Evolutionary conservation across 2,329 filamentous ascomycete genomes (phyloP).

Genomic region (Phialemoniopsis sp.): DNA sequence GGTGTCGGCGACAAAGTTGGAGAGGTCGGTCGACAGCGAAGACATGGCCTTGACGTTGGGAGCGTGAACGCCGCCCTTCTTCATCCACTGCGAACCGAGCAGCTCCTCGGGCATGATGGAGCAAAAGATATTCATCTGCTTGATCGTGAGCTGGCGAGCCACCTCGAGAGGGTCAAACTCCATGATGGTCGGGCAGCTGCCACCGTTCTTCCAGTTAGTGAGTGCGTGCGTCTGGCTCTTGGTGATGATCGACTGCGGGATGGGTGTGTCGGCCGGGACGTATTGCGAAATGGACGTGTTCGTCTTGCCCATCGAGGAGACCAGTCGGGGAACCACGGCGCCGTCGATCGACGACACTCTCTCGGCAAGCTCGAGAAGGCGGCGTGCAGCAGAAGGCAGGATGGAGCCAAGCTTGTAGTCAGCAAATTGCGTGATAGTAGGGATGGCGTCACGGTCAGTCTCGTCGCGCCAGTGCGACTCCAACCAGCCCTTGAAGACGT

Average conservation of each 20-base stretch:
- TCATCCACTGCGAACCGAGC: conserved; percentile 89
- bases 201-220: conserved; percentile 66
- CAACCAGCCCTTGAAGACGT: conserved; percentile 95
- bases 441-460: conserved; percentile 71
- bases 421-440: conserved; percentile 76
- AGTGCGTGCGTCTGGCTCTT: conserved; percentile 74
- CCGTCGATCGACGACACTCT: conserved; percentile 70
- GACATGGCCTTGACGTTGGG: conserved; percentile 95
- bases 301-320: conserved; percentile 85
- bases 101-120: conserved; percentile 90
- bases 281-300: conserved; percentile 71
- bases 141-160: conserved; percentile 87
- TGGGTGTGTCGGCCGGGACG: conserved; percentile 64
- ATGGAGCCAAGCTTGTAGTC: conserved; percentile 63
- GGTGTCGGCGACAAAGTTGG: conserved; percentile 88
- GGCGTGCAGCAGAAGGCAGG: conserved; percentile 73
- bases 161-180: conserved; percentile 92
- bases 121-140: conserved; percentile 88
- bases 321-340: conserved; percentile 74
- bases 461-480: conserved; percentile 92
- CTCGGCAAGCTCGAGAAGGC: conserved; percentile 74
- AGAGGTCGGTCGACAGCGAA: conserved; percentile 83
- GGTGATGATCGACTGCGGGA: conserved; percentile 66
- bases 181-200: conserved; percentile 66
- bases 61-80: conserved; percentile 73